These are phyloP conservation scores for Chaetomiaceae sp. DNA, from an alignment of 2,329 filamentous ascomycete genomes.

Conservation along the genomic window DNA sequence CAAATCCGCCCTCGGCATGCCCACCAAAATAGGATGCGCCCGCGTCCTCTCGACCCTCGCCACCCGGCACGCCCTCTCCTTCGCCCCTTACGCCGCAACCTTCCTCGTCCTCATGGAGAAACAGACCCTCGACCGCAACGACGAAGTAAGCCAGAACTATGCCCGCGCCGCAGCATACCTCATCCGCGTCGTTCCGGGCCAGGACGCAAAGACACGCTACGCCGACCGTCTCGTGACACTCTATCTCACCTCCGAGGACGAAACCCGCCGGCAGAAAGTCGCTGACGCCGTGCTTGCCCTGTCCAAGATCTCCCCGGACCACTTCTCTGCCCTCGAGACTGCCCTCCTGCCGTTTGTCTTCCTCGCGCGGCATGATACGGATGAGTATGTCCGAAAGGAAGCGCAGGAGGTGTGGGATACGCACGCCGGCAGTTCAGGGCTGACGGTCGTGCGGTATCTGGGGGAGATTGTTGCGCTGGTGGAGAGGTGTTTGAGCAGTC, in stretches of 20 bases:
- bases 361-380: slow-evolving; percentile 77
- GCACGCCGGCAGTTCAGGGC: slow-evolving; percentile 74
- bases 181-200: slow-evolving; percentile 52
- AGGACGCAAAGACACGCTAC: slow-evolving; percentile 48
- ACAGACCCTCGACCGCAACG: slow-evolving; percentile 83
- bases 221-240: slow-evolving; percentile 56
- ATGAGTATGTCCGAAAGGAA: slow-evolving; percentile 73
- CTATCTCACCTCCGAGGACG: slow-evolving; percentile 80
- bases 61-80: slow-evolving; percentile 70
- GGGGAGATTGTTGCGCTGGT: slow-evolving; percentile 72
- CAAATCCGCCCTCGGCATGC: slow-evolving; percentile 82
- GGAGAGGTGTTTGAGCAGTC: slow-evolving; percentile 65
- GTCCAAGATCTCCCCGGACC: slow-evolving; percentile 82
- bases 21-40: slow-evolving; percentile 88
- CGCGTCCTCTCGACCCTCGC: slow-evolving; percentile 80
- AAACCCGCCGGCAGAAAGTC: slow-evolving; percentile 66
- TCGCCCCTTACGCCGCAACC: slow-evolving; percentile 68
- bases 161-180: slow-evolving; percentile 84
- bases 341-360: slow-evolving; percentile 83
- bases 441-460: slow-evolving; percentile 78
- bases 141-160: slow-evolving; percentile 87
- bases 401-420: slow-evolving; percentile 86
- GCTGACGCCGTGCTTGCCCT: slow-evolving; percentile 80
- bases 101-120: slow-evolving; percentile 77
- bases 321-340: slow-evolving; percentile 72